Conservation (phyloP, 116 monocot species). For the Posidonia oceanica region DNA sequence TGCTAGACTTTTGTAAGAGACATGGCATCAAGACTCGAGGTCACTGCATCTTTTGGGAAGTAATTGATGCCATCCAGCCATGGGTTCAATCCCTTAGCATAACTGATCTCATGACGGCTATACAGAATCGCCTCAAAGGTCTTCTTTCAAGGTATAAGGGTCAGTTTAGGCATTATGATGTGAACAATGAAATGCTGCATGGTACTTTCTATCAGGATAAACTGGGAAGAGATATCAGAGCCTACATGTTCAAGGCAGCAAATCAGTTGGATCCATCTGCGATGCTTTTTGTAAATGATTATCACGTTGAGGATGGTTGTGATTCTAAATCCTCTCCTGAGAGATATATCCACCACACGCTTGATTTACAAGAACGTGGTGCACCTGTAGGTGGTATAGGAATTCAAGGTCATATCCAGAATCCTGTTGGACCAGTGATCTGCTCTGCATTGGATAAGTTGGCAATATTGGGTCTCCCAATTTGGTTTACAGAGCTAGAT, state of each 20-base stretch:
- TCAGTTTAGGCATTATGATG: constrained; percentile 67
- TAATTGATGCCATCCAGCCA: constrained; percentile 52
- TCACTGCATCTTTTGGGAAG: constrained; percentile 92
- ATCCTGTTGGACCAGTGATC: constrained; percentile 63
- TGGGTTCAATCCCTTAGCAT: constrained; percentile 51
- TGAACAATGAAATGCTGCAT: constrained; percentile 97
- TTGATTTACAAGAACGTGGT: constrained; percentile 60
- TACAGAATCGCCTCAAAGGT: constrained; percentile 36
- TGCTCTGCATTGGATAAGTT: constrained; percentile 66
- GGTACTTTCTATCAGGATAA: constrained; percentile 66
- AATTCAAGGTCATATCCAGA: constrained; percentile 54
- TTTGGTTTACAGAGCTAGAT: constrained; percentile 85
- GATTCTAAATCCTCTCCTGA: constrained; percentile 71
- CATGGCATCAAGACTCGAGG: constrained; percentile 45
- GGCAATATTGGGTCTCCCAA: constrained; percentile 57
- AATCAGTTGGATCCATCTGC: constrained; percentile 58
- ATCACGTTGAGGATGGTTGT: constrained; percentile 74
- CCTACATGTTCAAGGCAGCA: constrained; percentile 66
- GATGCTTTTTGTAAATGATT: constrained; percentile 76
- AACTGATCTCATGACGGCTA: constrained; percentile 40
- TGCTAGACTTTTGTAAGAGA: constrained; percentile 57
- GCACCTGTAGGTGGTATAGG: constrained; percentile 67
- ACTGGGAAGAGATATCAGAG: constrained; percentile 51
- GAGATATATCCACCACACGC: constrained; percentile 50
- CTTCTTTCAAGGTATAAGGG: constrained; percentile 54